These are phyloP conservation scores for Septoria linicola DNA, from an alignment of 2,329 filamentous ascomycete genomes.

Conservation along the genomic window DNA sequence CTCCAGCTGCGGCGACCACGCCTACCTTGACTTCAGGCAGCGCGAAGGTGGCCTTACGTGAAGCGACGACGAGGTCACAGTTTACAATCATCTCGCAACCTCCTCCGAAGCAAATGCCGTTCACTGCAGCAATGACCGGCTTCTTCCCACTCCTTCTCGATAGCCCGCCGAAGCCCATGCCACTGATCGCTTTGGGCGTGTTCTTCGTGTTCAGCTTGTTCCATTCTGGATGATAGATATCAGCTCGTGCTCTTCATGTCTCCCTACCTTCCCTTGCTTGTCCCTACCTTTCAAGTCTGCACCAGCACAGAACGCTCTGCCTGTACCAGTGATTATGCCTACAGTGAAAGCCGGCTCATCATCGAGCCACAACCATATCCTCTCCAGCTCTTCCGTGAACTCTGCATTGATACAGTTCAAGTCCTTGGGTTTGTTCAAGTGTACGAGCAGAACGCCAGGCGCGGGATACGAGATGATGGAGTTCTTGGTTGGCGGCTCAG, in stretches of 20 bases:
- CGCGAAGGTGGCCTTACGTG: constrained; percentile 59
- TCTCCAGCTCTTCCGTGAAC: constrained; percentile 35
- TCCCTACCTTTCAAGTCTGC: constrained; percentile 39
- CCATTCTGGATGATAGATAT: constrained; percentile 33
- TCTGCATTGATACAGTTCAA: constrained; percentile 39
- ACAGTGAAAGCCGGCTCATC: constrained; percentile 34
- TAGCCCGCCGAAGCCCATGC: constrained; percentile 63
- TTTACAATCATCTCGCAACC: constrained; percentile 76
- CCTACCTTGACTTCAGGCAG: constrained; percentile 71
- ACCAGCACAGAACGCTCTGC: constrained; percentile 40
- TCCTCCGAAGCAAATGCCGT: constrained; percentile 72
- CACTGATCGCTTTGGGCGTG: constrained; percentile 29
- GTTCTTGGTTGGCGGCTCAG: constrained; percentile 29
- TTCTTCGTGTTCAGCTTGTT: constrained; percentile 34
- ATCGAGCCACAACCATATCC: constrained; percentile 38
- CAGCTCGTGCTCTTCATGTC: background rate
- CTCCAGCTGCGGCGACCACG: constrained; percentile 69
- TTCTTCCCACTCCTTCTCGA: constrained; percentile 68
- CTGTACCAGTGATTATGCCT: constrained; percentile 39
- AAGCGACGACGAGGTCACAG: constrained; percentile 67
- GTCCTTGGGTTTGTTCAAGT: constrained; percentile 38
- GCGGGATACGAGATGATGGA: constrained; percentile 37
- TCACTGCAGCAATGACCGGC: constrained; percentile 73
- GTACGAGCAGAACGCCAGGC: constrained; percentile 36
- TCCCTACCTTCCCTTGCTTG: background rate